Evolutionary conservation across 176 grass and related monocot species (phyloP), one percentile per base, ranked within the genome.

Genomic region (Pontederia crassipes): DNA sequence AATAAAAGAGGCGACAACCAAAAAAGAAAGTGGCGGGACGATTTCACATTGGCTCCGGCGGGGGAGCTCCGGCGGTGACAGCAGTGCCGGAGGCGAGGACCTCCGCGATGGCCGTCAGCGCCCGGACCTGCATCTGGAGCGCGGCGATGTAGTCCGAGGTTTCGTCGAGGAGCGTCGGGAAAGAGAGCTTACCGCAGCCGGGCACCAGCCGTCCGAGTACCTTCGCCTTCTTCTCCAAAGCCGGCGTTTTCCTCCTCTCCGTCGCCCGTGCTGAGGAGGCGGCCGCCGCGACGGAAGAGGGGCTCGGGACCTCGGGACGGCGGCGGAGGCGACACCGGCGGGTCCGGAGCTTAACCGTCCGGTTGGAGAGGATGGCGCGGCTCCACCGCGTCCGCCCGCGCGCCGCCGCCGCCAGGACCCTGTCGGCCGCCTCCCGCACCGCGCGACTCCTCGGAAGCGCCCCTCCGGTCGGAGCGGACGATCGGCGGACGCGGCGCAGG

Each of bases 61-160:
- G 74, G 8, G 75, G 45, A 29, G 64, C 68, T 35, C 54, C 28
- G 29, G 61, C 59, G 9, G 61, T 54, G 8, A 55, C 72, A 40
- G 79, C 55, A 28, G 93, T 54, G 8, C 61, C 72, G 48, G 79
- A 50, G 45, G 93, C 75, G 45, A 98, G 75, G 51, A 85, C 80
- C 74, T 89, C 87, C 35, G 81, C 78, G 13, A 98, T 72, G 11
- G 77, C 81, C 62, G 76, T 81, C 87, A 98, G 91, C 74, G 77
- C 77, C 58, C 88, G 85, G 9, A 98, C 87, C 73, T 98, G 93
- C 93, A 98, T 92, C 87, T 98, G 79, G 3, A 98, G 84, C 51
- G 93, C 93, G 27, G 61, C 57, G 54, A 89, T 92, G 81, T 98
- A 98, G 72, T 98, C 93, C 11, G 76, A 81, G 17, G 77, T 71